Evolutionary conservation across 306 rosid genomes (phyloP).

Genomic region (Datisca glomerata): DNA sequence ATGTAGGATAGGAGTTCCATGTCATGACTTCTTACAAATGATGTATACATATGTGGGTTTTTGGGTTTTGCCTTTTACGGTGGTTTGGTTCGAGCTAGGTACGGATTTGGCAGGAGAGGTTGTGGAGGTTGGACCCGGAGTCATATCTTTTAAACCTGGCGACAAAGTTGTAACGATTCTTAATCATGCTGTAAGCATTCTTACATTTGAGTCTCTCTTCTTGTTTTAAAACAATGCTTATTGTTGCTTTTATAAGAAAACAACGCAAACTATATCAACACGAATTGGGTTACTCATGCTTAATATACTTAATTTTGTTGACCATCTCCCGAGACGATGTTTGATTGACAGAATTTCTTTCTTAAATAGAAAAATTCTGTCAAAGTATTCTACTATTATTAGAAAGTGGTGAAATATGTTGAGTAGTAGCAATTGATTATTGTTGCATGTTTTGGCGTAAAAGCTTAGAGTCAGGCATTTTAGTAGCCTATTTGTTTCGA

Average conservation of each 20-base stretch:
- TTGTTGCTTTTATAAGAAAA: not conserved
- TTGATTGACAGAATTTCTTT: no score
- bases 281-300: no score
- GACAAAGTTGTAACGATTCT: conserved; percentile 56
- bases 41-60: not conserved
- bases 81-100: conserved; percentile 13
- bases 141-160: conserved; percentile 43
- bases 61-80: not conserved
- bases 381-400: no score
- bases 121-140: conserved; percentile 35
- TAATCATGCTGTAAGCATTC: conserved; percentile 20
- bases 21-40: not conserved
- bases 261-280: no score
- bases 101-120: conserved; percentile 64
- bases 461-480: no score
- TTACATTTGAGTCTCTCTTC: not conserved
- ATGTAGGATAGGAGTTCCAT: no score
- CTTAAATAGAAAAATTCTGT: no score
- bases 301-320: no score
- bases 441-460: no score
- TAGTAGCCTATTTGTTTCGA: not conserved
- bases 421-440: no score
- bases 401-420: no score
- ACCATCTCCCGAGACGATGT: no score
- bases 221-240: not conserved